Base-by-base conservation (phyloP, 306 rosid genomes). In the Prunus mira region DNA sequence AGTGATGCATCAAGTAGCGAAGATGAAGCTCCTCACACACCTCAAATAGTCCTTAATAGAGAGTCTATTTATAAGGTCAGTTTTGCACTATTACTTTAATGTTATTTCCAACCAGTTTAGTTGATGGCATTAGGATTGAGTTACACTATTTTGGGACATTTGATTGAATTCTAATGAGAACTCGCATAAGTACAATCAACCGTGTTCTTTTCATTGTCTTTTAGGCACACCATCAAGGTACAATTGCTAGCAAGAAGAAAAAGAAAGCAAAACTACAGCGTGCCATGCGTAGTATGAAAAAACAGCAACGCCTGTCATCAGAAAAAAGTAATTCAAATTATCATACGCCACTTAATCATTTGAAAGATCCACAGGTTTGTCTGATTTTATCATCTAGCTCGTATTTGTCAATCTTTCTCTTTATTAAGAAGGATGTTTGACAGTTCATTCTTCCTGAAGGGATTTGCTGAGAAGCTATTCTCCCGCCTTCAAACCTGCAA, bases 191-290 rank as follows among this genome's bases (percentile, higher is more conserved):
- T 43, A 62, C 76, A 70, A 66, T 12, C 19, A 51, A 51, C 55
- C 70, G 52, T 45, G 34, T 19, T 47, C 41, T 57, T 63, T 25
- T 18, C 22, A 32, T 72, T 52, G 51, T 67, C 73, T 82, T 77
- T 73, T 78, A 92, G 98, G 98, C 95, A 65, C 89, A 79, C 77
- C 91, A 94, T 77, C 86, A 90, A 88, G 98, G 98, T 73, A 92
- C 98, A 56, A 14, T 78, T 73, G 84, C 97, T 55, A 91, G 96
- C 92, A 94, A 94, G 88, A 94, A 83, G 90, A 90, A 85, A 83
- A 94, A 94, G 89, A 77, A 90, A 81, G 93, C 91, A 64, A 92
- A 94, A 83, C 80, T 92, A 60, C 82, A 94, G 54, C 96, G 97
- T 57, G 96, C 84, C 71, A 76, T 88, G 32, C 93, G 96, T 71